These are phyloP conservation scores for Heliamphora exappendiculata DNA, from an alignment of 148 eudicot species.

Conservation along the genomic window DNA sequence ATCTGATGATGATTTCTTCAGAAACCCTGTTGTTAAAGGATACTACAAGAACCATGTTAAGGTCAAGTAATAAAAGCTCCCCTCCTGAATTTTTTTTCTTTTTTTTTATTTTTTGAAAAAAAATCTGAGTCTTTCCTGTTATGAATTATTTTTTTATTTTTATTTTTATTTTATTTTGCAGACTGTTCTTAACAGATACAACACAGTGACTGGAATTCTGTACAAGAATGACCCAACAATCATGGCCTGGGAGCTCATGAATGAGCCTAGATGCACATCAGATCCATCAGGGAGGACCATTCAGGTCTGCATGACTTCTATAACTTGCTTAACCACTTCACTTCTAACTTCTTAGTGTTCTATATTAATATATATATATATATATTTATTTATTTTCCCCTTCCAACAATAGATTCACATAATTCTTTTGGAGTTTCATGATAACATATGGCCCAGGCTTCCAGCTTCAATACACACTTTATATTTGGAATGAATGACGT, in stretches of 20 bases:
- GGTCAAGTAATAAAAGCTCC: conserved; percentile 22
- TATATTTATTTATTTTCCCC: no score
- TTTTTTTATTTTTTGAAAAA: background rate
- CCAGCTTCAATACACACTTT: no score
- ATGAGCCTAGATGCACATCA: conserved; percentile 93
- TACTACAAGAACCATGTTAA: conserved; percentile 80
- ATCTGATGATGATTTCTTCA: conserved; percentile 87
- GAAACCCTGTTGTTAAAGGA: conserved; percentile 58
- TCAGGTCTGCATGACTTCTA: conserved; percentile 40
- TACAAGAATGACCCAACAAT: conserved; percentile 97
- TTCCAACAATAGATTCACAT: no score
- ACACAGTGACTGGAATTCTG: conserved; percentile 55
- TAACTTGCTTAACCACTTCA: background rate
- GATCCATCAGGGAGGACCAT: conserved; percentile 88
- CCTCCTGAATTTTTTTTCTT: background rate
- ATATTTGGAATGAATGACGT: no score
- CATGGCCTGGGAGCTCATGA: conserved; percentile 99
- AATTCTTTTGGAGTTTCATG: no score
- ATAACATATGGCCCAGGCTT: no score
- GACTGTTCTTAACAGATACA: conserved; percentile 72
- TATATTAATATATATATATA: background rate
- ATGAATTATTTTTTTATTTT: background rate
- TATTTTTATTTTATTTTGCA: conserved; percentile 24
- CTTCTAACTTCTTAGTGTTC: background rate
- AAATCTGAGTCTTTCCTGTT: no score